Evolutionary conservation across 176 grass and related monocot genomes (phyloP), one percentile per base, ranked within the genome.

Genomic region (Melocanna baccifera): DNA sequence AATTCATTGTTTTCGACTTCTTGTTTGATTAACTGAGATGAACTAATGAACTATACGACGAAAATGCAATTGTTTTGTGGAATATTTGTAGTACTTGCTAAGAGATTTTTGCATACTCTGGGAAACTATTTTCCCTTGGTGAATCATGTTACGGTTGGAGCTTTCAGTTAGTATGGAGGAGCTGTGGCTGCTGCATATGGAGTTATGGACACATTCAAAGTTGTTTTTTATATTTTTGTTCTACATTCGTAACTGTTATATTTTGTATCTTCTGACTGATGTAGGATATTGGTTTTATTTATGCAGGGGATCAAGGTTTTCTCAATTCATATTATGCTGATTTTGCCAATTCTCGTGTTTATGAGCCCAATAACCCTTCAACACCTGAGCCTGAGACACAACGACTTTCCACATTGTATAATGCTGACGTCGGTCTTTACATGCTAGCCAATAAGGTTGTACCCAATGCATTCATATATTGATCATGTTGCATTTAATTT

Each of bases 401-500:
- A 65, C 90, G 93, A 58, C 92, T 99, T 62, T 95, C 93, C 41
- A 99, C 96, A 48, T 61, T 98, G 40, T 98, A 98, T 88, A 95
- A 98, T 64, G 96, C 96, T 79, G 96, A 98, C 30, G 93, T 98
- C 59, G 96, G 96, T 62, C 93, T 98, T 89, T 98, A 95, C 85
- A 95, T 98, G 96, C 93, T 98, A 55, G 96, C 96, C 37, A 98
- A 98, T 89, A 98, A 98, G 89, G 96, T 98, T 76, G 87, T 68
- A 55, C 73, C 66, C 14, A 28, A 30, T 65, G 2, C 40, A 22
- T 61, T 80, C 43, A 62, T 46, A 10, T n/a, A 61, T 48, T 67
- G 29, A 40, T 81, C 30, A 0, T 46, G 16, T 58, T 30, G 26
- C 67, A 40, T 46, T 73, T 63, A 72, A 34, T 18, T 85, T 15